phyloP scores from a whole-genome alignment of 2,329 filamentous ascomycete genomes.

The Fusarium sp. region DNA sequence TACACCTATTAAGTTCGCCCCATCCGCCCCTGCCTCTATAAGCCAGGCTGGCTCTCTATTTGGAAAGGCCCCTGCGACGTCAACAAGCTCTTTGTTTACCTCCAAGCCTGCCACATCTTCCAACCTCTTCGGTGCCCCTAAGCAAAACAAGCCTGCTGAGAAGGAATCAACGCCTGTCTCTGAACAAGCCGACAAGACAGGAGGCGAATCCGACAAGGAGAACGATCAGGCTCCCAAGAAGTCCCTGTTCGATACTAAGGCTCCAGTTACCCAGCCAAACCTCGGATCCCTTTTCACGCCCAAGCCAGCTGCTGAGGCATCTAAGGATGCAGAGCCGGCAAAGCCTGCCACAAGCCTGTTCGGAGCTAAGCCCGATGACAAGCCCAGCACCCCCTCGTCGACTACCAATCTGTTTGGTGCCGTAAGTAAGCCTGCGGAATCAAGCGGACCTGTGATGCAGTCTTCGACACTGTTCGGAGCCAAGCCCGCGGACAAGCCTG shows the following conservation, averaged over 20 bases:
- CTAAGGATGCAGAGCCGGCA: slow-evolving; percentile 48
- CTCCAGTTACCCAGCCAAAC: slow-evolving; percentile 49
- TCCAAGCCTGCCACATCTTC: slow-evolving; percentile 55
- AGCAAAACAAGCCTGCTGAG: slow-evolving; percentile 50
- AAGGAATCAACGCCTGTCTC: slow-evolving; percentile 47
- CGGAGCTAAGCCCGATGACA: slow-evolving; percentile 54
- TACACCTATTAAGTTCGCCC: slow-evolving; percentile 69
- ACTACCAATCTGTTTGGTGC: slow-evolving; percentile 57
- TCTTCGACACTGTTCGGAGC: slow-evolving; percentile 55
- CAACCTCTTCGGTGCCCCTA: slow-evolving; percentile 56
- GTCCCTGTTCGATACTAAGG: slow-evolving; percentile 52
- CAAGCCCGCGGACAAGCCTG: slow-evolving; percentile 51
- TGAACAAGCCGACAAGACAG: slow-evolving; percentile 53
- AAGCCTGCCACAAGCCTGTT: slow-evolving; percentile 55
- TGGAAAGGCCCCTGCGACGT: slow-evolving; percentile 49
- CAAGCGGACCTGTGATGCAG: slow-evolving; percentile 48
- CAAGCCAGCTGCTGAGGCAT: slow-evolving; percentile 52
- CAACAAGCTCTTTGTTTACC: slow-evolving; percentile 55
- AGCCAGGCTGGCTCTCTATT: slow-evolving; percentile 53
- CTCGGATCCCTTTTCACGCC: slow-evolving; percentile 53
- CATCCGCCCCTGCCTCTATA: slow-evolving; percentile 51
- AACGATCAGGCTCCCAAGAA: slow-evolving; percentile 58
- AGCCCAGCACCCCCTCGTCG: slow-evolving; percentile 46
- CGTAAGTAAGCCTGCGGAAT: slow-evolving; percentile 52
- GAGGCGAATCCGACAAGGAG: slow-evolving; percentile 62